Evolutionary conservation across 495 filamentous ascomycete species (phyloP).

Genomic region (Lindgomyces ingoldianus): DNA sequence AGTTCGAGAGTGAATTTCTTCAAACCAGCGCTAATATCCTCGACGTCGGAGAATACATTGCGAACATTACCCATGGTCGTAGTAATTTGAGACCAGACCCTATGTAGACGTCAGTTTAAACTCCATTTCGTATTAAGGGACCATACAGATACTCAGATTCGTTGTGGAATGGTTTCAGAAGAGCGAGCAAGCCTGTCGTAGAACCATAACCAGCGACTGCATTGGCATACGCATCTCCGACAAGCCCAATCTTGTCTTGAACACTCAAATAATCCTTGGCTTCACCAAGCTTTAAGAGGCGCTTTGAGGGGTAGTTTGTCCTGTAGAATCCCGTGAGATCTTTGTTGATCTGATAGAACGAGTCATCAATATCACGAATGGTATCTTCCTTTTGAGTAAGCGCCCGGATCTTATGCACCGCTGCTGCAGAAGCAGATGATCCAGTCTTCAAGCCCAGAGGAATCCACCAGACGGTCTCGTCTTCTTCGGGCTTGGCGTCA

Average conservation of each 20-base stretch:
- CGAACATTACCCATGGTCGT: slow-evolving; percentile 66
- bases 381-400: slow-evolving; percentile 76
- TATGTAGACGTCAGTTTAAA: background rate
- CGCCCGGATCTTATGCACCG: slow-evolving; percentile 57
- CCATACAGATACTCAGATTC: slow-evolving; percentile 76
- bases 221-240: slow-evolving; percentile 89
- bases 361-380: slow-evolving; percentile 69
- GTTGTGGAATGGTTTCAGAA: slow-evolving; percentile 76
- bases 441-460: slow-evolving; percentile 75
- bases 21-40: slow-evolving; percentile 61
- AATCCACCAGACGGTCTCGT: slow-evolving; percentile 94
- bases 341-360: slow-evolving; percentile 90
- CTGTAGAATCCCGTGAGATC: slow-evolving; percentile 89
- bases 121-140: slow-evolving; percentile 35
- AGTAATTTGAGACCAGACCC: slow-evolving; percentile 81
- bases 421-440: slow-evolving; percentile 50
- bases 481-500: slow-evolving; percentile 79
- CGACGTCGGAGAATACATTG: slow-evolving; percentile 63
- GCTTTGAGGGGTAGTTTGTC: slow-evolving; percentile 81
- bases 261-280: slow-evolving; percentile 70
- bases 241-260: slow-evolving; percentile 86
- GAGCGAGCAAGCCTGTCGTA: slow-evolving; percentile 74
- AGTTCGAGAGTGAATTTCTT: slow-evolving; percentile 73
- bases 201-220: slow-evolving; percentile 82
- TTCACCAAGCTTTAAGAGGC: slow-evolving; percentile 76